A percentile compares a stretch with the other conserved stretches of the same genome.
Conservation (phyloP, 345 rosid species). For the Ricinus communis region DNA sequence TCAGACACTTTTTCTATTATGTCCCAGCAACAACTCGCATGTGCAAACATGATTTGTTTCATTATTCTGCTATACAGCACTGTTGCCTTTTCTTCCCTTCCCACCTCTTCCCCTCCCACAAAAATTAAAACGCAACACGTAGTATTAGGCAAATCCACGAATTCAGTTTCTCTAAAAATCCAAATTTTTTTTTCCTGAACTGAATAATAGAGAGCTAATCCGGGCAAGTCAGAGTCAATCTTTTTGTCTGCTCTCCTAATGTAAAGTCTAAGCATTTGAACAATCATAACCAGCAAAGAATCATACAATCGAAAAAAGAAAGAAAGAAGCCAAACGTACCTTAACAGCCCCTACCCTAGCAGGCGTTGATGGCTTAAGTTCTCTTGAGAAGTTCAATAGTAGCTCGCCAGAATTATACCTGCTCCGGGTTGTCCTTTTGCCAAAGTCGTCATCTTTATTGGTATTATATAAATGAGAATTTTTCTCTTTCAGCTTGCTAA, state of each 20-base stretch:
- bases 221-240: too few species aligned
- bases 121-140: neutral
- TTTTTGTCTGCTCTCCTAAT: neutral
- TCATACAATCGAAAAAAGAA: neutral
- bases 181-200: neutral
- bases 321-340: slow-evolving; percentile 37
- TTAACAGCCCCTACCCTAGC: slow-evolving; percentile 32
- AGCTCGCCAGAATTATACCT: slow-evolving; percentile 45
- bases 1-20: neutral
- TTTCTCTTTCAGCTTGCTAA: slow-evolving; percentile 29
- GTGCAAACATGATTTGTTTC: neutral
- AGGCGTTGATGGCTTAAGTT: slow-evolving; percentile 48
- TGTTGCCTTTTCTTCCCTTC: neutral
- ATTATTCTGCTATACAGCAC: neutral
- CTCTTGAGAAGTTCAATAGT: slow-evolving; percentile 27
- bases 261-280: neutral
- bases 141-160: slow-evolving; percentile 1
- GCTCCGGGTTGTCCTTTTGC: neutral
- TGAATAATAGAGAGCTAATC: neutral
- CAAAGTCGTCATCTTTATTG: slow-evolving; percentile 16
- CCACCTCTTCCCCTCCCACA: too few species aligned
- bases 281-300: neutral
- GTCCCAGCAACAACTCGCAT: neutral
- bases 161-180: neutral
- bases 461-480: slow-evolving; percentile 10